These are phyloP conservation scores for Euryodendron excelsum DNA, from an alignment of 148 eudicot genomes.

Conservation along the genomic window DNA sequence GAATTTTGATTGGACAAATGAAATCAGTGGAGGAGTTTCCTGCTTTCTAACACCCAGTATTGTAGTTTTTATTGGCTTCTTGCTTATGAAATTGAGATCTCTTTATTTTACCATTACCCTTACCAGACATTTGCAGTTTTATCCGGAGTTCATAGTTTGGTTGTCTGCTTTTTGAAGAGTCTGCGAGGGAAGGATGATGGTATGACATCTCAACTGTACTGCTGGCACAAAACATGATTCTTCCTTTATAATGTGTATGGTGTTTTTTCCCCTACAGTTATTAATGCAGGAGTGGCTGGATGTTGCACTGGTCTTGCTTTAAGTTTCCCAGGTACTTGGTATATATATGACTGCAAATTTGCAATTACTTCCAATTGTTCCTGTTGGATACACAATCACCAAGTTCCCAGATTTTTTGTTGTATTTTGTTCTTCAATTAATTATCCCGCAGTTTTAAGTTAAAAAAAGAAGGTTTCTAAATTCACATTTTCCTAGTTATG, in stretches of 20 bases:
- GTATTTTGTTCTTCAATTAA: background rate
- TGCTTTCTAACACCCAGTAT: background rate
- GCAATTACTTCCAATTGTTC: background rate
- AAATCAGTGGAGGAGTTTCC: background rate
- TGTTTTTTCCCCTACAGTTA: conserved; percentile 44
- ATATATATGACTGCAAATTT: background rate
- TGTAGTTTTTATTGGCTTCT: background rate
- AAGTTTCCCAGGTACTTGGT: conserved; percentile 69
- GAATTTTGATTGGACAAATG: conserved; percentile 4
- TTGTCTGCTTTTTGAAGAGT: conserved; percentile 80
- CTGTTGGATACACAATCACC: background rate
- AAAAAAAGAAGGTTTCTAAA: no score
- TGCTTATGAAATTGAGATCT: background rate
- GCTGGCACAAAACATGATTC: background rate
- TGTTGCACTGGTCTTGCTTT: conserved; percentile 95
- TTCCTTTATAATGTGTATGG: conserved; percentile 8
- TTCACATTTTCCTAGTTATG: background rate
- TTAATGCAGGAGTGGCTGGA: conserved; percentile 94
- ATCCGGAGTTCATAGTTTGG: conserved; percentile 85
- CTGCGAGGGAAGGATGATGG: conserved; percentile 94
- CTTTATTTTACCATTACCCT: background rate
- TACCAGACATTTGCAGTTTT: conserved; percentile 83
- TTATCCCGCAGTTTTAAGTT: background rate
- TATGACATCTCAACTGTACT: conserved; percentile 18
- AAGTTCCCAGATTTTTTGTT: background rate